A percentile compares a stretch with the other conserved stretches of the same genome.
Evolutionary conservation across 2,329 filamentous ascomycete species (phyloP).

Genomic region (Bipolaris oryzae): DNA sequence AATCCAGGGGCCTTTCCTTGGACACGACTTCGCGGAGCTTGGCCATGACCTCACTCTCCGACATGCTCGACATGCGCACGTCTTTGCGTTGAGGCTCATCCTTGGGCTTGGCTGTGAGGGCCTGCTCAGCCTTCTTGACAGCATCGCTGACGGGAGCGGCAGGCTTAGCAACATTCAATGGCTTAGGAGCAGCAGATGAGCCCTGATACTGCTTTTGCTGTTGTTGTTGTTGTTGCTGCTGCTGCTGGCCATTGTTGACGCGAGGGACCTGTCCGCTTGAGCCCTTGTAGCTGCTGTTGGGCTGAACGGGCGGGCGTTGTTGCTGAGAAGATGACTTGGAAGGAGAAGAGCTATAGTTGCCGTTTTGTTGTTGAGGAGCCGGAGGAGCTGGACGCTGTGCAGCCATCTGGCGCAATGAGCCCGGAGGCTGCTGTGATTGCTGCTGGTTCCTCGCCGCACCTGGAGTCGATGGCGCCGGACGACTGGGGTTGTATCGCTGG

Average conservation of each 20-base stretch:
- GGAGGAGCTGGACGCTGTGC: constrained; percentile 85
- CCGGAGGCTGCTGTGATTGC: constrained; percentile 59
- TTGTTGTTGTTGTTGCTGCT: constrained; percentile 42
- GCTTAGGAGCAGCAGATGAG: constrained; percentile 59
- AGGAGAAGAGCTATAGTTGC: constrained; percentile 36
- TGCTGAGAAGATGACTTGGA: constrained; percentile 37
- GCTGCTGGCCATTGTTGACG: constrained; percentile 52
- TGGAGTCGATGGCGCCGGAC: constrained; percentile 83
- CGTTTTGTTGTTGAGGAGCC: constrained; percentile 59
- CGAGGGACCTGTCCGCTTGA: constrained; percentile 51
- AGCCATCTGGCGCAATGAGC: constrained; percentile 58
- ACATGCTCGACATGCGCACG: constrained; percentile 98
- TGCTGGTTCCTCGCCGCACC: constrained; percentile 55
- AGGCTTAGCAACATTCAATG: constrained; percentile 59
- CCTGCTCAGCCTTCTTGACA: constrained; percentile 87
- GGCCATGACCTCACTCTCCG: constrained; percentile 95
- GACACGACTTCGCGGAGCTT: constrained; percentile 93
- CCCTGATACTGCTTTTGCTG: constrained; percentile 47
- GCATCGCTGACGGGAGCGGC: constrained; percentile 65
- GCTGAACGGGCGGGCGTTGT: constrained; percentile 51
- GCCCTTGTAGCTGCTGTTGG: constrained; percentile 48
- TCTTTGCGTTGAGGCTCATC: constrained; percentile 86
- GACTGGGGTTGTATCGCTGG: constrained; percentile 79
- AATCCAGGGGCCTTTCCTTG: constrained; percentile 90
- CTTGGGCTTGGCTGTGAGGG: constrained; percentile 70